Evolutionary conservation across 2,329 filamentous ascomycete genomes (phyloP).

Genomic region (Colletotrichum karsti): DNA sequence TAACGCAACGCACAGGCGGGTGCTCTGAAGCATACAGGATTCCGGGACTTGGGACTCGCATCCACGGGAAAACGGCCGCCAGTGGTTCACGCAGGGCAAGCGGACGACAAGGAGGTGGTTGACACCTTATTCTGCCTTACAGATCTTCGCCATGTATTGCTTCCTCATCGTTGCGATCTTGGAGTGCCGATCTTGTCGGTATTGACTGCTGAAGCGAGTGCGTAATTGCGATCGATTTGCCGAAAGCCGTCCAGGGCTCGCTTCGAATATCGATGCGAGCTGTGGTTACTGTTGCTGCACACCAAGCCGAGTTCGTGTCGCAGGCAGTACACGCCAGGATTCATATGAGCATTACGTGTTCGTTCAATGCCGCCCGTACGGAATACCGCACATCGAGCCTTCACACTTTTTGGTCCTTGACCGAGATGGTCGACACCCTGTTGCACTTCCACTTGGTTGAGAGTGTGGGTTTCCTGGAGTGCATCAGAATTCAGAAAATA

Average conservation of each 20-base stretch:
- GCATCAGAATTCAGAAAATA: constrained; percentile 13
- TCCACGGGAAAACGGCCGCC: not conserved
- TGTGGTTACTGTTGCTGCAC: not conserved
- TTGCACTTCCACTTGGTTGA: constrained; percentile 1
- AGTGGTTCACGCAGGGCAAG: not conserved
- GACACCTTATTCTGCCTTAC: not conserved
- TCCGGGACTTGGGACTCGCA: not conserved
- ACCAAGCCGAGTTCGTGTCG: not conserved
- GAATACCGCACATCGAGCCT: not conserved
- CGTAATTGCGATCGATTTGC: constrained; percentile 1
- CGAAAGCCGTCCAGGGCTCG: constrained; percentile 12
- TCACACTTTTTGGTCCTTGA: not conserved
- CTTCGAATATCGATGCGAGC: constrained; percentile 10
- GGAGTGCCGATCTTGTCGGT: not conserved
- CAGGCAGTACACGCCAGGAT: not conserved
- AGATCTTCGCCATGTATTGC: not conserved
- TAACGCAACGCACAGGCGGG: not conserved
- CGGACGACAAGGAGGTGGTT: not conserved
- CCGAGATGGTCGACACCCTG: not conserved
- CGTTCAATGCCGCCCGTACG: not conserved
- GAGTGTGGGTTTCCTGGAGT: constrained; percentile 20
- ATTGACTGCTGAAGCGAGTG: not conserved
- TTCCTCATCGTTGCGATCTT: not conserved
- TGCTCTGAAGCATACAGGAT: not conserved
- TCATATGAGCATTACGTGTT: not conserved